Base-by-base conservation (phyloP, 768 basidiomycete genomes). In the Pleurotus salmoneostramineus region DNA sequence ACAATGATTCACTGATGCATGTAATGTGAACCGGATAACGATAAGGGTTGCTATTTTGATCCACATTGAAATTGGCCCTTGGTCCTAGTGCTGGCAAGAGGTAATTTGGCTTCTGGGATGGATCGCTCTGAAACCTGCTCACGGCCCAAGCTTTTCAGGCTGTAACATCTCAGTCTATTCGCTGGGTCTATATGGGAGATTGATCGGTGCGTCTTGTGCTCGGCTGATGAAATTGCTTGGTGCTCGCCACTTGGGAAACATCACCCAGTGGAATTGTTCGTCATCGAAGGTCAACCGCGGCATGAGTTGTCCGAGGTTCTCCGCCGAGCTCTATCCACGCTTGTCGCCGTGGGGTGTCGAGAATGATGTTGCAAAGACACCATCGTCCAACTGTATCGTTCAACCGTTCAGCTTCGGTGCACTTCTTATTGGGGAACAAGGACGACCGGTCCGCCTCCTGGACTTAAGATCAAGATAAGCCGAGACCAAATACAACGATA, bases 391-490 rank as follows among this genome's bases (percentile, higher is more conserved):
- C 21, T 1, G 21, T 27, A 27, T 27, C 21, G 21, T 27, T 3
- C 21, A 27, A 27, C 21, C 3, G 21, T 27, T 3, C 3, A 3
- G 2, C 21, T 27, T 27, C 21, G 21, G 21, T 27, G 6, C 44
- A 45, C 17, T n/a, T 11, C 44, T 6, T 15, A 17, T 11, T 14
- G 12, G 8, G 44, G 44, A 45, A 45, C 6, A 11, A 15, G 44
- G 44, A 45, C 44, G 44, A 31, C 40, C 52, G 52, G 52, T 55
- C 52, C 52, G 44, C 44, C 44, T 45, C 10, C 12, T n/a, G 44
- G 44, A 6, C 44, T 45, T 45, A 45, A 2, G 10, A 31, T 52
- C 12, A 31, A 55, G 40, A 55, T 55, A 55, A 55, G 36, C 37
- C 40, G 21, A 27, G 21, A 27, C 21, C 21, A 27, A 27, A 27